Conservation (phyloP, 2,329 filamentous ascomycete genomes). For the Madurella fahalii region DNA sequence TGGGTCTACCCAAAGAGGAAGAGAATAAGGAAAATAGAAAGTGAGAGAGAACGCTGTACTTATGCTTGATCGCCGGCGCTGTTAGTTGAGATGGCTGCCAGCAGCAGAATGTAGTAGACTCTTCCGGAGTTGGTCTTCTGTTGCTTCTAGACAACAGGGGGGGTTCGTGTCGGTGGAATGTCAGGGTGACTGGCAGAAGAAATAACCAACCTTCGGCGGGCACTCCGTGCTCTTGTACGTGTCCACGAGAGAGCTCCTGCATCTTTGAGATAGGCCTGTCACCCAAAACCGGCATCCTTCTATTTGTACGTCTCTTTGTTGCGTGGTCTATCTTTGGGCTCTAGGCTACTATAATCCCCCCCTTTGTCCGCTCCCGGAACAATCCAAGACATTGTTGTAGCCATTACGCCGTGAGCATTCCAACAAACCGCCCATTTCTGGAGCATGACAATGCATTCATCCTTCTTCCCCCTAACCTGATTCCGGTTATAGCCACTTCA, state of each 20-base stretch:
- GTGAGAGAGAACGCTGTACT: slow-evolving; percentile 4
- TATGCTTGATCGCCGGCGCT: background rate
- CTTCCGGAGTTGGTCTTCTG: slow-evolving; percentile 8
- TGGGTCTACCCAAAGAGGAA: background rate
- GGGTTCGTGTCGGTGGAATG: slow-evolving; percentile 3
- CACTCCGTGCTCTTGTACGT: slow-evolving; percentile 11
- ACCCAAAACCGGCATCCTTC: slow-evolving; percentile 7
- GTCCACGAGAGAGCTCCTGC: background rate
- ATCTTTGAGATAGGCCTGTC: slow-evolving; percentile 12
- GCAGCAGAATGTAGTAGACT: slow-evolving; percentile 11
- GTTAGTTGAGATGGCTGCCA: slow-evolving; percentile 9
- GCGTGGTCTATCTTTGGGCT: slow-evolving; percentile 19
- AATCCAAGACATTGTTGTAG: slow-evolving; percentile 18
- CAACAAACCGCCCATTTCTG: slow-evolving; percentile 6
- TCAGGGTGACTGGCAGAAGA: slow-evolving; percentile 3
- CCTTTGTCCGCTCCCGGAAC: slow-evolving; percentile 11
- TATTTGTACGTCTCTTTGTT: slow-evolving; percentile 9
- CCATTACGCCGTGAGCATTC: slow-evolving; percentile 3
- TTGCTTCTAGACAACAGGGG: slow-evolving; percentile 9
- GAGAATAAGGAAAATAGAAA: background rate
- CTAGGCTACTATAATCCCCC: background rate
- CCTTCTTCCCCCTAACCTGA: slow-evolving; percentile 2
- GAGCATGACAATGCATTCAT: slow-evolving; percentile 15
- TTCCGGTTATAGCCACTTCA: slow-evolving; percentile 64
- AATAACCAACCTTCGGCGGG: background rate